Conservation (phyloP, 2,329 filamentous ascomycete species). For the Dothiorella sarmentorum region DNA sequence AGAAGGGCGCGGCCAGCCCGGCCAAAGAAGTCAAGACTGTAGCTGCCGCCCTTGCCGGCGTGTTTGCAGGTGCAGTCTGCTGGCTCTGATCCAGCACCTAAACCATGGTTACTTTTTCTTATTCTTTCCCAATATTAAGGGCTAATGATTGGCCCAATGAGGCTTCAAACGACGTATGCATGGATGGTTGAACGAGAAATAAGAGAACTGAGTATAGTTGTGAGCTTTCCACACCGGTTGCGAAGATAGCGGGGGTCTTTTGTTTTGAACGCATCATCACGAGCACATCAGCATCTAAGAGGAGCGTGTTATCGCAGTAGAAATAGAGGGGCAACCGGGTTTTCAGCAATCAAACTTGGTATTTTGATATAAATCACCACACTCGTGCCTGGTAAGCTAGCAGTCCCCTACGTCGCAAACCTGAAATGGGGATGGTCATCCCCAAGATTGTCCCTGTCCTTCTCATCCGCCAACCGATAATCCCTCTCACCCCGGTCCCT, state of each 20-base stretch:
- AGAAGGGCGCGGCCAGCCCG: constrained; percentile 24
- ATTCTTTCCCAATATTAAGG: constrained; percentile 46
- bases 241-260: neutral
- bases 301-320: no score
- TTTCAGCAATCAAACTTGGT: no score
- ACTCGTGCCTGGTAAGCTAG: neutral
- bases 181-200: neutral
- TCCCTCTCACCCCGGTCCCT: constrained; percentile 48
- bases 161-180: neutral
- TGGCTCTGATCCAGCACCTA: constrained; percentile 27
- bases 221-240: neutral
- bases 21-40: constrained; percentile 26
- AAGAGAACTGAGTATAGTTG: neutral
- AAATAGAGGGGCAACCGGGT: no score
- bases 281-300: neutral
- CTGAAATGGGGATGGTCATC: constrained; percentile 52
- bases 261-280: neutral
- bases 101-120: constrained; percentile 40
- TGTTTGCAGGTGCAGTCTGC: constrained; percentile 27
- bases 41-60: constrained; percentile 23
- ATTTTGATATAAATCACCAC: no score
- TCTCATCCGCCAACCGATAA: constrained; percentile 36
- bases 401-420: constrained; percentile 32
- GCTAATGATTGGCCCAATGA: neutral
- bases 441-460: constrained; percentile 48